phyloP scores from a whole-genome alignment of 805 yeast genomes.

The Lipomyces anomalus region DNA sequence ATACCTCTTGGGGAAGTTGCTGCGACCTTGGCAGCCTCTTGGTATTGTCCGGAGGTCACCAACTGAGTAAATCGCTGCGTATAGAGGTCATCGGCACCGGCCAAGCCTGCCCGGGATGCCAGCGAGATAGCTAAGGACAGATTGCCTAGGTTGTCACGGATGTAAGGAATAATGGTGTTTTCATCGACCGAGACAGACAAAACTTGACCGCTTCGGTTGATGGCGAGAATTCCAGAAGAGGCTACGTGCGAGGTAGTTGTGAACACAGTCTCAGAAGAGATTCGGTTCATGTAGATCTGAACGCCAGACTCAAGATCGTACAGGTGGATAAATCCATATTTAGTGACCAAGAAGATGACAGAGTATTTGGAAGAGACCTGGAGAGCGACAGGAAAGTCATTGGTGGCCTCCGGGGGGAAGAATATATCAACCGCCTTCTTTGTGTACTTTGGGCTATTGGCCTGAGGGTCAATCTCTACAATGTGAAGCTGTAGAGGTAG shows the following conservation, averaged over 20 bases:
- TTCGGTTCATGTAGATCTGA: slow-evolving; percentile 90
- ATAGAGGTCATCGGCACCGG: slow-evolving; percentile 93
- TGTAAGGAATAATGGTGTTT: slow-evolving; percentile 81
- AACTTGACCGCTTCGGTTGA: slow-evolving; percentile 93
- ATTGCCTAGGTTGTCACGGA: slow-evolving; percentile 78
- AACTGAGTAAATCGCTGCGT: slow-evolving; percentile 84
- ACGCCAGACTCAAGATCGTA: slow-evolving; percentile 91
- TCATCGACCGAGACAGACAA: slow-evolving; percentile 84
- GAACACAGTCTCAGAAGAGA: slow-evolving; percentile 92
- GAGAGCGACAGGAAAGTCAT: slow-evolving; percentile 93
- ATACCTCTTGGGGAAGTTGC: slow-evolving; percentile 79
- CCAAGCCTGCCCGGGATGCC: slow-evolving; percentile 92
- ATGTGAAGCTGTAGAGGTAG: no score
- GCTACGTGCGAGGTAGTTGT: slow-evolving; percentile 71
- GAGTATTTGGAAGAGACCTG: slow-evolving; percentile 84
- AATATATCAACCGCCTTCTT: slow-evolving; percentile 90
- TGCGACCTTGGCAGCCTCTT: slow-evolving; percentile 92
- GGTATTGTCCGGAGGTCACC: slow-evolving; percentile 77
- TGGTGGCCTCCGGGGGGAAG: slow-evolving; percentile 93
- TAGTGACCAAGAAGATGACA: slow-evolving; percentile 80
- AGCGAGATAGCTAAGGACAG: slow-evolving; percentile 79
- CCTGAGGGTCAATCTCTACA: slow-evolving; percentile 92
- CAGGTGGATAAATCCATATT: slow-evolving; percentile 92
- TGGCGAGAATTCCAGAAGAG: slow-evolving; percentile 80
- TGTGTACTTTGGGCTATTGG: slow-evolving; percentile 70